A percentile compares a stretch with the other conserved stretches of the same genome.
Evolutionary conservation across 2,329 filamentous ascomycete species (phyloP).

Genomic region (Venturia nashicola): DNA sequence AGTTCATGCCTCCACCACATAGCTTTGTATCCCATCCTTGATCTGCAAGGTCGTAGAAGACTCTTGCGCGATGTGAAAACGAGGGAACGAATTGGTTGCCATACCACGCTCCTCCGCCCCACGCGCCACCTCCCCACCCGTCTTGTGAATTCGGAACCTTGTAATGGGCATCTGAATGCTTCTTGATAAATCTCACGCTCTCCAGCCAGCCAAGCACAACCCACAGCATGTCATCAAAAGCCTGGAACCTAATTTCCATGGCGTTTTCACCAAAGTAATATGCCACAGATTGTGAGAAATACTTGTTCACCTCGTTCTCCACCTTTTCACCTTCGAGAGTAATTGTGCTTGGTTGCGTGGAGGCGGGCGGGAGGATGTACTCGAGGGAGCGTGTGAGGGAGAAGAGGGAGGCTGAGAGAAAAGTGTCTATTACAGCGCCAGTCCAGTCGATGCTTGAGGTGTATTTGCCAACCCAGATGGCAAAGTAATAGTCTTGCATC

Average conservation of each 20-base stretch:
- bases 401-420: slow-evolving; percentile 59
- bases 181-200: slow-evolving; percentile 59
- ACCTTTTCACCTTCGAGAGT: slow-evolving; percentile 34
- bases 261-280: slow-evolving; percentile 84
- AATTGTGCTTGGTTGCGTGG: not conserved
- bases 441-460: slow-evolving; percentile 88
- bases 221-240: slow-evolving; percentile 93
- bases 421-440: slow-evolving; percentile 68
- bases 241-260: slow-evolving; percentile 60
- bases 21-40: slow-evolving; percentile 70
- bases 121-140: slow-evolving; percentile 6
- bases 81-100: slow-evolving; percentile 60
- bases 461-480: slow-evolving; percentile 68
- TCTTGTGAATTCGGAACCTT: slow-evolving; percentile 12
- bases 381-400: slow-evolving; percentile 54
- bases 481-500: slow-evolving; percentile 70
- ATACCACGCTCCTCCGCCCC: slow-evolving; percentile 46
- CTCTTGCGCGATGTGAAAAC: slow-evolving; percentile 69
- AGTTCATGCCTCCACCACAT: slow-evolving; percentile 81
- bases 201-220: slow-evolving; percentile 88
- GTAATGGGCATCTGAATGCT: slow-evolving; percentile 56
- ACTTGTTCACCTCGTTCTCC: slow-evolving; percentile 71
- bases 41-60: slow-evolving; percentile 75
- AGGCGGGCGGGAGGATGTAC: slow-evolving; percentile 27
- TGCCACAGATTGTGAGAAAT: slow-evolving; percentile 63